phyloP scores from a whole-genome alignment of 495 filamentous ascomycete genomes.

The Podospora fimiseda region DNA sequence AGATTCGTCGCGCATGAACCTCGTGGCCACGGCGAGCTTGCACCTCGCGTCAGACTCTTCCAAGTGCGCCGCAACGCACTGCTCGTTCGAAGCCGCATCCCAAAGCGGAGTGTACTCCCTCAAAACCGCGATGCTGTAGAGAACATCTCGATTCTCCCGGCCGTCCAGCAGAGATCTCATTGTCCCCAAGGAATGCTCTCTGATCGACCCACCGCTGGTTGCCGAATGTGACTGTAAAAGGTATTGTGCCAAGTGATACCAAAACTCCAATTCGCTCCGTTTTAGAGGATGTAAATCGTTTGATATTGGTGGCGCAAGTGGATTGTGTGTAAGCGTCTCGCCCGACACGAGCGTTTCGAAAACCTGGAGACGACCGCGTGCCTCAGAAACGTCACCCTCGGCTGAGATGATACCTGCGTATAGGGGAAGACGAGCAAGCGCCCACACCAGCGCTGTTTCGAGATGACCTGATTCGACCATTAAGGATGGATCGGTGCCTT shows the following conservation, averaged over 20 bases:
- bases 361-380: conserved; percentile 60
- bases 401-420: conserved; percentile 21
- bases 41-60: conserved; percentile 64
- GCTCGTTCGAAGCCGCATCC: conserved; percentile 55
- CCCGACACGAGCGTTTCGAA: conserved; percentile 71
- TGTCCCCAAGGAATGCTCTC: conserved; percentile 56
- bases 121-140: conserved; percentile 80
- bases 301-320: conserved; percentile 42
- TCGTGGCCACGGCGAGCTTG: conserved; percentile 72
- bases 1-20: conserved; percentile 72
- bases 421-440: conserved; percentile 40
- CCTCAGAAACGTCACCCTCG: conserved; percentile 52
- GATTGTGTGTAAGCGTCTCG: conserved; percentile 53
- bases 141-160: conserved; percentile 82
- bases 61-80: conserved; percentile 52
- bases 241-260: conserved; percentile 68
- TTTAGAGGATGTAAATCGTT: conserved; percentile 47
- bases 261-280: conserved; percentile 68
- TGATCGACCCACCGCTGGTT: conserved; percentile 38
- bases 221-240: conserved; percentile 57
- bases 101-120: conserved; percentile 65
- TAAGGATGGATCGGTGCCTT: conserved; percentile 50
- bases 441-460: conserved; percentile 68
- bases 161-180: conserved; percentile 66
- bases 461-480: conserved; percentile 56